phyloP scores from a whole-genome alignment of 495 filamentous ascomycete genomes.

The Astrothelium subdiscretum region DNA sequence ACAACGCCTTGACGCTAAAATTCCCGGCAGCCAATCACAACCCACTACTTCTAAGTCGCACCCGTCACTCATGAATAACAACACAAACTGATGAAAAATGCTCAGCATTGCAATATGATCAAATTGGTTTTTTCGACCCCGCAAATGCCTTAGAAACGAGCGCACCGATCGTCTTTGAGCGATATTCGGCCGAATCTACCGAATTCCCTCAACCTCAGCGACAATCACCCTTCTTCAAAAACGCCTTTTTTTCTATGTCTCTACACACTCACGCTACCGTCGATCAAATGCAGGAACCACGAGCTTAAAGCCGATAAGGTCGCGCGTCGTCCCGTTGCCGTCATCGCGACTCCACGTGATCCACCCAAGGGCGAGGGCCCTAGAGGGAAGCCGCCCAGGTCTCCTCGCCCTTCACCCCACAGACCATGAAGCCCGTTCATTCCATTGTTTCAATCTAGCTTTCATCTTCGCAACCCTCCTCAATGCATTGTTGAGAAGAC shows the following conservation, averaged over 20 bases:
- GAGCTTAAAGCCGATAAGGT: conserved; percentile 1
- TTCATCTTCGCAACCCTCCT: too few species aligned
- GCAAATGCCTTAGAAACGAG: neutral
- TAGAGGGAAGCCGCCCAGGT: neutral
- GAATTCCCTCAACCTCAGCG: neutral
- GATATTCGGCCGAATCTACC: neutral
- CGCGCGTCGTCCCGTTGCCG: neutral
- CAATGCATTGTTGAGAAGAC: too few species aligned
- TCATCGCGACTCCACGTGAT: neutral
- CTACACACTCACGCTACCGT: neutral
- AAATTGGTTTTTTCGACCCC: neutral
- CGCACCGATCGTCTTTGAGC: too few species aligned
- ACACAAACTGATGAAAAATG: neutral
- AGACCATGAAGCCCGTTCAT: neutral
- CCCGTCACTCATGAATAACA: neutral
- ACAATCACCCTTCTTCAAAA: neutral
- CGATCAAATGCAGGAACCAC: neutral
- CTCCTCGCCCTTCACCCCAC: neutral
- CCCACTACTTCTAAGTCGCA: neutral
- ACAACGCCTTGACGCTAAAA: neutral
- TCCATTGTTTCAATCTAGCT: too few species aligned
- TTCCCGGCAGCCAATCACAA: neutral
- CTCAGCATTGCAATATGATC: neutral
- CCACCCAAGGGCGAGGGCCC: neutral
- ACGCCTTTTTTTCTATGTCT: neutral